A percentile compares a stretch with the other conserved stretches of the same genome.
Evolutionary conservation across 2,329 filamentous ascomycete genomes (phyloP).

Genomic region (Kalmusia sp.): DNA sequence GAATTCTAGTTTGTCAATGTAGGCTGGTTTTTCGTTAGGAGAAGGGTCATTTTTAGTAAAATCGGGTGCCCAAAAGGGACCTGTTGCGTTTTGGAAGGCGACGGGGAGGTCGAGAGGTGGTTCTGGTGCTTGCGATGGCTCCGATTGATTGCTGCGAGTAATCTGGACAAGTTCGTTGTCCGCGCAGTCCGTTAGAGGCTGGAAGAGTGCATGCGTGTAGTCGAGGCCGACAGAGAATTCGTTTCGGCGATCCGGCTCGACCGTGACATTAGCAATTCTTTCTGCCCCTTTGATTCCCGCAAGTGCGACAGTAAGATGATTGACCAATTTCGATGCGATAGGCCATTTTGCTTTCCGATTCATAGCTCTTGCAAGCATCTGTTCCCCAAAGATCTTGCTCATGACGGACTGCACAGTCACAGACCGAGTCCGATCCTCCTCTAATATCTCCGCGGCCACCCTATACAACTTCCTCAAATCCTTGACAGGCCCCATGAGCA

Average conservation of each 20-base stretch:
- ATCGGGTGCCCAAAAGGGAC: conserved; percentile 41
- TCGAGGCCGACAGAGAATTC: conserved; percentile 62
- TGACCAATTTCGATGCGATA: conserved; percentile 33
- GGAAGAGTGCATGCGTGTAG: conserved; percentile 59
- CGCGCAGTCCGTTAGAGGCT: conserved; percentile 34
- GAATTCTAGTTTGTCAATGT: conserved; percentile 38
- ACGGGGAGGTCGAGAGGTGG: conserved; percentile 49
- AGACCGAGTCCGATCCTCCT: conserved; percentile 36
- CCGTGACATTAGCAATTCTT: conserved; percentile 26
- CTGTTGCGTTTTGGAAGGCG: conserved; percentile 30
- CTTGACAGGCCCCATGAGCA: conserved; percentile 59
- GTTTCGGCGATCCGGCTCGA: conserved; percentile 48
- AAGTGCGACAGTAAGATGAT: conserved; percentile 47
- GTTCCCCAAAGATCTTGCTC: conserved; percentile 61
- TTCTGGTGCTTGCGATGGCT: conserved; percentile 27
- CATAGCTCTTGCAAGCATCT: conserved; percentile 58
- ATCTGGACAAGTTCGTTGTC: conserved; percentile 38
- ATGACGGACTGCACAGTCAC: conserved; percentile 54
- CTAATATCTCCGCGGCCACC: conserved; percentile 48
- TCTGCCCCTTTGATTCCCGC: conserved; percentile 28
- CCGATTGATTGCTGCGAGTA: conserved; percentile 43
- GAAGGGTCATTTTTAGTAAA: conserved; percentile 31
- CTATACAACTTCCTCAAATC: conserved; percentile 57
- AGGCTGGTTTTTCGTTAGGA: conserved; percentile 35
- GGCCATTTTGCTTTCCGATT: conserved; percentile 37